These are phyloP conservation scores for Beta macrorhiza DNA, from an alignment of 179 eudicot genomes.

Conservation along the genomic window DNA sequence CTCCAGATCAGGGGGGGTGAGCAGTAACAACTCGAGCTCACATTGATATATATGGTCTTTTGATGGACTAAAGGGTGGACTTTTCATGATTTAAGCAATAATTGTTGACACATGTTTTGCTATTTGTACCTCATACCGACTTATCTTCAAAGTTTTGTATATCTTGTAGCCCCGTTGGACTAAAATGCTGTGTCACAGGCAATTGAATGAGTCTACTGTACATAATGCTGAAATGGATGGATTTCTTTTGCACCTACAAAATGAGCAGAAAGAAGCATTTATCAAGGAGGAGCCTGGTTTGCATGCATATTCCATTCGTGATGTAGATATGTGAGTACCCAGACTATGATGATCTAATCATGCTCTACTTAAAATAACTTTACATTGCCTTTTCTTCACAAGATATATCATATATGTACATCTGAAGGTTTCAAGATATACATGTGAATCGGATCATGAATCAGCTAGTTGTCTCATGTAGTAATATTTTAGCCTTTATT, in stretches of 20 bases:
- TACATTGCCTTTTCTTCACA: background rate
- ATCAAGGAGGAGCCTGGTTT: constrained; percentile 69
- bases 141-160: background rate
- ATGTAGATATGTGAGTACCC: constrained; percentile 72
- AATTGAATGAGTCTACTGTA: constrained; percentile 54
- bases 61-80: background rate
- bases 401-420: too few species aligned
- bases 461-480: background rate
- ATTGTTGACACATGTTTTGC: background rate
- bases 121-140: background rate
- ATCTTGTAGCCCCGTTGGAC: constrained; percentile 2
- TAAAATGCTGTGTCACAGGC: constrained; percentile 43
- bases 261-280: constrained; percentile 73
- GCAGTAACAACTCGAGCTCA: background rate
- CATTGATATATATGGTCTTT: background rate
- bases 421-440: background rate
- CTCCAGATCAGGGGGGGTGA: background rate
- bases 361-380: background rate
- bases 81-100: background rate
- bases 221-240: constrained; percentile 77
- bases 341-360: background rate
- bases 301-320: constrained; percentile 74
- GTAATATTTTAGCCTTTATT: background rate
- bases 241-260: constrained; percentile 78
- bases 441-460: background rate